Evolutionary conservation across 768 basidiomycete genomes (phyloP), one percentile per base, ranked within the genome.

Genomic region (Pleurotus eryngii): DNA sequence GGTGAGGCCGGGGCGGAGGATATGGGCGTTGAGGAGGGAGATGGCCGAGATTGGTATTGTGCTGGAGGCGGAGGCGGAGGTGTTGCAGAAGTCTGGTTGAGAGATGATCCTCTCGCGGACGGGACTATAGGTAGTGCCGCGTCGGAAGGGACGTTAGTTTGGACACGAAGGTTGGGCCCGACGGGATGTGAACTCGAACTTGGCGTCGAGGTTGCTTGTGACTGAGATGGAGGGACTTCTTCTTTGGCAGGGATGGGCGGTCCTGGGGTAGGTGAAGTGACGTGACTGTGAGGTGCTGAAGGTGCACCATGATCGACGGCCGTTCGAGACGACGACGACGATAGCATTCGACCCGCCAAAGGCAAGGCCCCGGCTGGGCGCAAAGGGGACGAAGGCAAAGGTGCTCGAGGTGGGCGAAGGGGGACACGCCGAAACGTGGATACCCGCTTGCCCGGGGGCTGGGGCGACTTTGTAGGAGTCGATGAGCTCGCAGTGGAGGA

Each of bases 401-500:
- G 69, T 3, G 73, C 64, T 24, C 69, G 70, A 5, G 68, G 68
- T 39, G 75, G 67, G 55, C 74, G 65, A 46, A 62, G 68, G 8
- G 79, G 77, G 20, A 86, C 63, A 51, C 75, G 82, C 39, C 84
- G 74, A 64, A 55, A 58, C 4, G 57, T 54, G 18, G 57, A 57
- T 27, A 35, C 3, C 35, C 30, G 56, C 20, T 40, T 42, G 17
- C 20, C 7, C 11, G 46, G 46, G 15, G 46, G 18, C 5, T 51
- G 30, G 11, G 35, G 48, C n/a, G 59, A 11, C 38, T 38, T 37
- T 15, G 56, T n/a, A n/a, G 55, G 47, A 4, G 59, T n/a, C 14
- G 68, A 64, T 3, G 64, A 60, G 1, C 65, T 46, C 4, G 68
- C 64, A 8, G 51, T 11, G 30, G 60, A 38, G 4, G 61, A 22